Evolutionary conservation across 2,329 filamentous ascomycete genomes (phyloP).

Genomic region (Neobulgaria alba): DNA sequence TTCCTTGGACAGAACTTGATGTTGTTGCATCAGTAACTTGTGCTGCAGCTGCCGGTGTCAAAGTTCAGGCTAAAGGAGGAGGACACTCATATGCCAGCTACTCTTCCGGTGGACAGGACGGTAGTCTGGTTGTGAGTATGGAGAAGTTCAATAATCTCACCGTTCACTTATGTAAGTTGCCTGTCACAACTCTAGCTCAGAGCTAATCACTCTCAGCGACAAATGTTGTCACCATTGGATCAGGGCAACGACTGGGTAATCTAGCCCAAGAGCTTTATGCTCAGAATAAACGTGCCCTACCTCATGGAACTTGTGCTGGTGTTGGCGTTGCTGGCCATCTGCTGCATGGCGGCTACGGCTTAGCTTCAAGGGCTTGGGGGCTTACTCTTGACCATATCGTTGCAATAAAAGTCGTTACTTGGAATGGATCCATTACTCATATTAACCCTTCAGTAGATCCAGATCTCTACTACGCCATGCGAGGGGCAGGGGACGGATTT

Average conservation of each 20-base stretch:
- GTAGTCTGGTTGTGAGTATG: conserved; percentile 46
- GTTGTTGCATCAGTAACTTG: conserved; percentile 39
- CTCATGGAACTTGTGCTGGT: conserved; percentile 37
- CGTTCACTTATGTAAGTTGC: conserved; percentile 34
- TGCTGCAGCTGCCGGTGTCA: conserved; percentile 33
- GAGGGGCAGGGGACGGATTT: conserved; percentile 30
- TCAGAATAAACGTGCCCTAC: conserved; percentile 31
- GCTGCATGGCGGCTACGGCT: conserved; percentile 38
- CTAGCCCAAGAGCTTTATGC: conserved; percentile 31
- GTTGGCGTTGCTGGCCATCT: conserved; percentile 40
- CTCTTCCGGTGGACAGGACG: conserved; percentile 39
- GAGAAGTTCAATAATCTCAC: conserved; percentile 42
- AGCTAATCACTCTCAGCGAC: conserved; percentile 4
- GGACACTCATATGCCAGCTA: conserved; percentile 47
- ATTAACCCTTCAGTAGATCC: conserved; percentile 19
- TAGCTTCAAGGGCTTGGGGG: conserved; percentile 39
- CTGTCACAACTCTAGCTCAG: background rate
- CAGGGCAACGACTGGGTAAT: conserved; percentile 36
- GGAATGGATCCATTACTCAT: conserved; percentile 24
- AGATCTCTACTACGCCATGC: conserved; percentile 29
- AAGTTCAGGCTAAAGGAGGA: conserved; percentile 44
- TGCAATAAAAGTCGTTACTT: conserved; percentile 39
- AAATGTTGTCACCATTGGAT: conserved; percentile 29
- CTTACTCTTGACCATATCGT: conserved; percentile 41
- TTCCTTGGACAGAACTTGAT: conserved; percentile 25